Percentiles rank a stretch among this genome's conserved stretches.
Conservation (phyloP, 2,329 filamentous ascomycete species). For the Furcasterigmium furcatum region DNA sequence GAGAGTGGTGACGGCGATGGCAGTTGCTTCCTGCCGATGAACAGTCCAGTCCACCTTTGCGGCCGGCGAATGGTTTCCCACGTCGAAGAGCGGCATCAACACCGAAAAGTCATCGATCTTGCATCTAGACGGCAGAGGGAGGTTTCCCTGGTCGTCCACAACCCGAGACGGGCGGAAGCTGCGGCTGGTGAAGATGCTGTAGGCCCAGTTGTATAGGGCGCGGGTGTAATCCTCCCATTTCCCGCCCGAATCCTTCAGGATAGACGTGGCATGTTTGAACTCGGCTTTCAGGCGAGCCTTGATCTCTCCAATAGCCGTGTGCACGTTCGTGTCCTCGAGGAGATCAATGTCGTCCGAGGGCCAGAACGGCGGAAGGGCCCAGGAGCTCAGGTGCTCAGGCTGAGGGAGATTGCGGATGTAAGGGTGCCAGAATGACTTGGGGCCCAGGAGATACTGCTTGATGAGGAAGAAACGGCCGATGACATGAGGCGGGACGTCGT, state of each 20-base stretch:
- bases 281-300: conserved; percentile 41
- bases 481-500: conserved; percentile 51
- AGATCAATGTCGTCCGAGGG: conserved; percentile 54
- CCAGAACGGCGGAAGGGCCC: conserved; percentile 64
- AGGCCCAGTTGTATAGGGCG: conserved; percentile 61
- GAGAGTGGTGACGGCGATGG: conserved; percentile 26
- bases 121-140: conserved; percentile 32
- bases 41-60: conserved; percentile 56
- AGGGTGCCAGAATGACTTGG: conserved; percentile 61
- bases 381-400: conserved; percentile 44
- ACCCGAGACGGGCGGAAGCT: conserved; percentile 63
- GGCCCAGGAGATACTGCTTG: conserved; percentile 59
- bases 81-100: conserved; percentile 67
- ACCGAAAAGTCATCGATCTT: conserved; percentile 61
- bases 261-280: conserved; percentile 37
- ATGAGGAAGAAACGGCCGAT: conserved; percentile 66
- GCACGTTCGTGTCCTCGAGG: conserved; percentile 51
- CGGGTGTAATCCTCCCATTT: conserved; percentile 34
- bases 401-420: conserved; percentile 66
- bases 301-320: conserved; percentile 46
- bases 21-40: not conserved
- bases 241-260: conserved; percentile 14
- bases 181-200: conserved; percentile 61
- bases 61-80: conserved; percentile 67
- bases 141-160: conserved; percentile 30